Evolutionary conservation across 345 rosid species (phyloP).

Genomic region (Acer campestre): DNA sequence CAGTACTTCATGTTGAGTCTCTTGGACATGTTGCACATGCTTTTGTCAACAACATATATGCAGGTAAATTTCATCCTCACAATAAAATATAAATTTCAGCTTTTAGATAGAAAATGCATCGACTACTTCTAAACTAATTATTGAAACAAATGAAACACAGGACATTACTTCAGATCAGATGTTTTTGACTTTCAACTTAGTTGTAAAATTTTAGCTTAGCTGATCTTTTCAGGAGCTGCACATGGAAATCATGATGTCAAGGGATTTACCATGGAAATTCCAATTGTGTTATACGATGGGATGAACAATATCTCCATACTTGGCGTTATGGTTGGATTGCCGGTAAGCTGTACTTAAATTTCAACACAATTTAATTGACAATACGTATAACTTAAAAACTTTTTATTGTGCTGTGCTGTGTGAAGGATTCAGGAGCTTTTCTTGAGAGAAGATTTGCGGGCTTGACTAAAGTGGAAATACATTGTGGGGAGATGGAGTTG

Average conservation of each 20-base stretch:
- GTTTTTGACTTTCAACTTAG: too few relatives aligned
- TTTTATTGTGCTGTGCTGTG: neutral
- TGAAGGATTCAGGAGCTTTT: conserved; percentile 82
- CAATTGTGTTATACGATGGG: conserved; percentile 46
- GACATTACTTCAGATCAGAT: too few relatives aligned
- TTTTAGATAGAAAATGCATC: too few relatives aligned
- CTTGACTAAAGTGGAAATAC: conserved; percentile 45
- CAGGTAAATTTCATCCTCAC: conserved; percentile 39
- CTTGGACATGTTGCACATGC: conserved; percentile 71
- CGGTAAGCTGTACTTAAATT: conserved; percentile 40
- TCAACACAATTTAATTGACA: neutral
- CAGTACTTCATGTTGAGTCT: conserved; percentile 62
- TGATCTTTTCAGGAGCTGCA: conserved; percentile 50
- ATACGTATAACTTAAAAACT: too few relatives aligned
- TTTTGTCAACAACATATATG: conserved; percentile 51
- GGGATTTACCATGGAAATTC: conserved; percentile 45
- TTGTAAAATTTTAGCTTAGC: neutral
- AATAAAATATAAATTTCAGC: neutral
- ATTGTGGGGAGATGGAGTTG: conserved; percentile 27
- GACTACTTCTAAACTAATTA: too few relatives aligned
- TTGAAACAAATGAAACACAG: too few relatives aligned
- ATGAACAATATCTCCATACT: conserved; percentile 71
- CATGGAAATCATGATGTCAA: conserved; percentile 68
- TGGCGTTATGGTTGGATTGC: conserved; percentile 88
- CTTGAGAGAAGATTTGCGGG: conserved; percentile 66